Evolutionary conservation across 2,329 filamentous ascomycete genomes (phyloP), one percentile per base, ranked within the genome.

Genomic region (Bisporella sp.): DNA sequence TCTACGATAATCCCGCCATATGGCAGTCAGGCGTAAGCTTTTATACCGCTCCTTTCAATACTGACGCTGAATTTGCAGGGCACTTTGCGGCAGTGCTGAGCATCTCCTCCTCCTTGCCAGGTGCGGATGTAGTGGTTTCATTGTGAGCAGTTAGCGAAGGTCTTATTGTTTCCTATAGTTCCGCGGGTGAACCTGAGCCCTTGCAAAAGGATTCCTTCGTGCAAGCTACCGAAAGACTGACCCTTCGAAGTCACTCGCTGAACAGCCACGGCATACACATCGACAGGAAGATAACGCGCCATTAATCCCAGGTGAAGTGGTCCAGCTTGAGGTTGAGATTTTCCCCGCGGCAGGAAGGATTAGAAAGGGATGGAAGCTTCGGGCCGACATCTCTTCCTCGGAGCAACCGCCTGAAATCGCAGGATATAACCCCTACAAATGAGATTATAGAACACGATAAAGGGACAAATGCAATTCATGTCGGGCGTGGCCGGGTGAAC

Each of bases 201-300:
- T 41, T 40, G 41, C 50, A 45, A 49, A 48, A 37, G 50, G 50
- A 11, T 48, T 48, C 31, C 46, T 52, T 31, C 39, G 46, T 32
- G 50, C 40, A n/a, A 48, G 45, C 44, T 48, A 54, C 33, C 44
- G 52, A 6, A 51, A 51, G 39, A 29, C 30, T 7, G 45, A 54
- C 28, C 45, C 37, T 31, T 6, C 28, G 11, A 51, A 51, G 29
- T 48, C 45, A 8, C 41, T 40, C 6, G 41, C 52, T 28, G 52
- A 54, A 39, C 40, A 48, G 6, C 52, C 52, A 40, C 51, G 52
- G 48, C 46, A 48, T 31, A 51, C 52, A 2, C 52, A 54, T 29
- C 49, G 9, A 45, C 47, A 47, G 21, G 51, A 46, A 41, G 51
- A 53, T 13, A 31, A 53, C 30, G 51, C 51, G 13, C 51, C 43